A percentile compares a stretch with the other conserved stretches of the same genome.
Evolutionary conservation across 768 basidiomycete genomes (phyloP).

Genomic region (Russula griseocarnosa): DNA sequence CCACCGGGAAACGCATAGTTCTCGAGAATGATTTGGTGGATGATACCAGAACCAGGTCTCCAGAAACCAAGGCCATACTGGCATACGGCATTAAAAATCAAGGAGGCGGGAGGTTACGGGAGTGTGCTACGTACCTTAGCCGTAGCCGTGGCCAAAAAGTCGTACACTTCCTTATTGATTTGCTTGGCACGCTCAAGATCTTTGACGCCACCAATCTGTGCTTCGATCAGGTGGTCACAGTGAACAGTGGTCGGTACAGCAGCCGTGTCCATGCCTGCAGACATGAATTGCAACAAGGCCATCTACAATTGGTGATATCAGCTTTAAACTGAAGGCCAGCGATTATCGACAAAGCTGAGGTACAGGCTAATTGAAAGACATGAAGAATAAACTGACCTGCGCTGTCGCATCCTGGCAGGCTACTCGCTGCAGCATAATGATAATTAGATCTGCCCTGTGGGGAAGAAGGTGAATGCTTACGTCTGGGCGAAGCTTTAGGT

Average conservation of each 20-base stretch:
- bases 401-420: slow-evolving; percentile 91
- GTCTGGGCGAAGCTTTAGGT: slow-evolving; percentile 97
- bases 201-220: slow-evolving; percentile 88
- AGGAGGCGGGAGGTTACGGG: neutral
- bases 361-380: neutral
- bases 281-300: slow-evolving; percentile 99
- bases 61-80: slow-evolving; percentile 99
- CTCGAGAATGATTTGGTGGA: slow-evolving; percentile 98
- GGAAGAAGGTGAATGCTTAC: slow-evolving; percentile 48
- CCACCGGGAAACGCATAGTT: slow-evolving; percentile 99
- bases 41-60: slow-evolving; percentile 98
- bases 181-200: slow-evolving; percentile 89
- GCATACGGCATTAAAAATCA: slow-evolving; percentile 2
- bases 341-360: neutral
- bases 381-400: slow-evolving; percentile 39
- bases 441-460: slow-evolving; percentile 15
- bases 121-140: slow-evolving; percentile 59
- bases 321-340: neutral
- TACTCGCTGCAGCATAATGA: slow-evolving; percentile 53
- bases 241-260: slow-evolving; percentile 98
- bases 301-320: slow-evolving; percentile 51
- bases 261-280: slow-evolving; percentile 95
- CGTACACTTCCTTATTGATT: slow-evolving; percentile 98
- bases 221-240: slow-evolving; percentile 99
- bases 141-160: slow-evolving; percentile 96